These are phyloP conservation scores for Otatea glauca DNA, from an alignment of 176 grass and related monocot species.

Conservation along the genomic window DNA sequence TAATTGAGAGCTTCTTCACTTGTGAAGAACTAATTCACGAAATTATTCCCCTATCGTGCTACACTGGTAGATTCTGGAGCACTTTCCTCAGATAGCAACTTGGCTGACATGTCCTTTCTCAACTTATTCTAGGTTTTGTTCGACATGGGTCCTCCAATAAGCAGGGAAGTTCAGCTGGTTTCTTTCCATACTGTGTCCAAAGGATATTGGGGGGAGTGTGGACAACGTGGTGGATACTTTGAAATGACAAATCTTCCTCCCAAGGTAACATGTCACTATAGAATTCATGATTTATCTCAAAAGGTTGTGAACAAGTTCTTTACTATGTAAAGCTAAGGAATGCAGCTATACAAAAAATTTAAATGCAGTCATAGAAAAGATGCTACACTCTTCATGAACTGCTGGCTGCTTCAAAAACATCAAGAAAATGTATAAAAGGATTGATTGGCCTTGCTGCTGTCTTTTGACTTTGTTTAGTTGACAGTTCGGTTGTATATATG, in stretches of 20 bases:
- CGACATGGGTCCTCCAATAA: constrained; percentile 76
- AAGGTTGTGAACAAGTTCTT: constrained; percentile 16
- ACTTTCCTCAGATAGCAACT: constrained; percentile 31
- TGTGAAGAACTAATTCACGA: constrained; percentile 4
- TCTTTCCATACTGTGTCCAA: constrained; percentile 99
- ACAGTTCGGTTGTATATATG: constrained; percentile 16
- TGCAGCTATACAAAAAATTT: background rate
- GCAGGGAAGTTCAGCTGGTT: constrained; percentile 89
- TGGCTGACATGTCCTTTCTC: constrained; percentile 33
- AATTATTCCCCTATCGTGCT: constrained; percentile 9
- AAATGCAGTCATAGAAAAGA: constrained; percentile 29
- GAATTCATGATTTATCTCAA: constrained; percentile 33
- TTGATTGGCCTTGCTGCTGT: background rate
- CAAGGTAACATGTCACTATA: constrained; percentile 61
- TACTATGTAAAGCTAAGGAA: background rate
- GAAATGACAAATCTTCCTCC: constrained; percentile 98
- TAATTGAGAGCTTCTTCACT: constrained; percentile 10
- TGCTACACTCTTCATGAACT: constrained; percentile 25
- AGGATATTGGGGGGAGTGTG: constrained; percentile 99
- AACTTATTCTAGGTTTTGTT: constrained; percentile 72
- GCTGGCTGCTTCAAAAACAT: background rate
- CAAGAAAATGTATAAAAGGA: background rate
- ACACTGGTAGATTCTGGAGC: background rate
- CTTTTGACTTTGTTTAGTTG: background rate
- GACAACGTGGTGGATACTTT: constrained; percentile 99